Base-by-base conservation (phyloP, 805 yeast genomes). In the Sugiyamaella boreocaroliniensis region DNA sequence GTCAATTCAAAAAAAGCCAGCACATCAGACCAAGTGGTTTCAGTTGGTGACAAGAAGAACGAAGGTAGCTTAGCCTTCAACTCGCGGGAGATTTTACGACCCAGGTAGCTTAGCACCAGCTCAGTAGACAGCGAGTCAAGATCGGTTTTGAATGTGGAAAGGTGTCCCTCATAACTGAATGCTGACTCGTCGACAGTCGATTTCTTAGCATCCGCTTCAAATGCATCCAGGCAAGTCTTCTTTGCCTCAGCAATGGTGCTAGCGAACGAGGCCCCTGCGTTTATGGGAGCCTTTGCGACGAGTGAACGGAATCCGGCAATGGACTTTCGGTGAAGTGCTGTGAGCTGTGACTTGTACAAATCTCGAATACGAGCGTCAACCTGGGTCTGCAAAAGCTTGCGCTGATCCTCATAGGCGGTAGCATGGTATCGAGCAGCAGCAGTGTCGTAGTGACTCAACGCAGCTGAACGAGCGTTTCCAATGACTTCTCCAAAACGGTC, bases 351-450 rank as follows among this genome's bases (percentile, higher is more conserved):
- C 2, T 70, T 69, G 56, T 78, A 76, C 6, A 83, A 64, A 19
- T 73, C 74, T 40, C 65, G 60, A 22, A 83, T 62, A 40, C 60
- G 55, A 0, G 63, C 58, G 58, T 80, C 78, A 44, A 89, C 70
- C 51, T 76, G 77, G 9, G 67, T 67, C 2, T 62, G 54, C 49
- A 93, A 73, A 12, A 71, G 73, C 0, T 56, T 60, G 52, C 85
- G 76, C 64, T 85, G 85, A 50, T 82, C 84, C 43, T 73, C 63
- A 66, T 86, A 93, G 1, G 90, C 95, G 1, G 76, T 54, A 40
- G 72, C 67, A 49, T 80, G 76, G 65, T 93, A 93, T 52, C 89
- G 80, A 1, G 93, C 77, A 1, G 98, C 99, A 53, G 76, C 75
- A 4, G 71, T 61, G 63, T 89, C 95, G 67, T 81, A 92, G 11